Base-by-base conservation (phyloP, 345 rosid genomes). In the Melaleuca alternifolia region DNA sequence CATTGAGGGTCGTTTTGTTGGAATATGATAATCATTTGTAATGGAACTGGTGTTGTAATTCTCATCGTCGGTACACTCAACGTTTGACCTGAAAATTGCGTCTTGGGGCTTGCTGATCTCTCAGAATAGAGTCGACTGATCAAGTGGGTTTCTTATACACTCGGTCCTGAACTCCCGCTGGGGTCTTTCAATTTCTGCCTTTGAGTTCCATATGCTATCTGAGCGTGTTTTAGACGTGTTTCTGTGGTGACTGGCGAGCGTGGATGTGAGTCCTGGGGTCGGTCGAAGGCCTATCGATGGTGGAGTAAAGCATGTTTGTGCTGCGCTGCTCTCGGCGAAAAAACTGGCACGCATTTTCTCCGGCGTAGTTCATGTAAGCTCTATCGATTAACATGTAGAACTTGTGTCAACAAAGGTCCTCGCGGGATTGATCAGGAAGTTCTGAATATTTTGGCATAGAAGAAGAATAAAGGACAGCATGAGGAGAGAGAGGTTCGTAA, bases 361-460 rank as follows among this genome's bases (percentile, higher is more conserved):
- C 26, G 0, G 59, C 1, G n/a, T 26, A 54, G 59, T 21, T 54
- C 11, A 0, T 5, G 59, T 54, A 21, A 21, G 59, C n/a, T 54
- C 10, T 21, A 54, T 54, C 21, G 59, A 54, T 54, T 54, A 9
- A 54, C 59, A 54, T 23, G 59, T 21, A 54, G 59, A 54, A 54
- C 21, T 26, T 23, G 59, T 54, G 59, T 23, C n/a, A 54, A 23
- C 21, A 26, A 54, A 54, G 59, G 9, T 54, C 11, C 11, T 54
- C 54, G n/a, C 11, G 26, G 21, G 59, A 21, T 54, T 1, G 59
- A 54, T 54, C n/a, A n/a, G n/a, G n/a, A n/a, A n/a, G n/a, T n/a
- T 41, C 41, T 41, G 41, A 41, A 41, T 41, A 41, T 41, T 41
- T 41, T 41, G 41, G 41, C 41, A 41, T 41, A 41, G 41, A 41